A percentile compares a stretch with the other conserved stretches of the same genome.
These are phyloP conservation scores for Chrysopogon serrulatus DNA, from an alignment of 176 grass and related monocot genomes.

Conservation along the genomic window DNA sequence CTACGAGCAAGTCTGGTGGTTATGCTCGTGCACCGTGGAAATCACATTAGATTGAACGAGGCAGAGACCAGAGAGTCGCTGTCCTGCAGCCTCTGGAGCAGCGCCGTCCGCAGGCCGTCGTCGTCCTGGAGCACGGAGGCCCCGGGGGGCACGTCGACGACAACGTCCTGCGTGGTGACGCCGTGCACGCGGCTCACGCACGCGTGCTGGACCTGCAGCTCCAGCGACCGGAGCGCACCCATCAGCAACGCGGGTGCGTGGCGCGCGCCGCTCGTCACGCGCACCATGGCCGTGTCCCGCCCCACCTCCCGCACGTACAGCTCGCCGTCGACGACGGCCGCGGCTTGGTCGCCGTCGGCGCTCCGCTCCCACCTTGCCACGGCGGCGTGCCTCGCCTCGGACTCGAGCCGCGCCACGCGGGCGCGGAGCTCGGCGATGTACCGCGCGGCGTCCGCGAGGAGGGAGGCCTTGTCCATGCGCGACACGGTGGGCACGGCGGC, in stretches of 20 bases:
- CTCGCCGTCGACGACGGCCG: not conserved
- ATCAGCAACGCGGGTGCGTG: conserved; percentile 62
- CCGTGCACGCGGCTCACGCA: conserved; percentile 46
- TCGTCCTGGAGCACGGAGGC: conserved; percentile 17
- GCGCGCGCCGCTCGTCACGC: conserved; percentile 4
- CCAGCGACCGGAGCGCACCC: conserved; percentile 45
- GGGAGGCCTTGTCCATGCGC: conserved; percentile 86
- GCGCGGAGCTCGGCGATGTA: conserved; percentile 73
- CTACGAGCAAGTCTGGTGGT: not conserved
- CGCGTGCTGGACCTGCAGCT: conserved; percentile 53
- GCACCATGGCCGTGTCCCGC: conserved; percentile 29
- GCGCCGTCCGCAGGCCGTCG: conserved; percentile 29
- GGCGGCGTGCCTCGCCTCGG: conserved; percentile 30
- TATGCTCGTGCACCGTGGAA: not conserved
- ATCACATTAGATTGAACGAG: not conserved
- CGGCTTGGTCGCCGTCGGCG: not conserved
- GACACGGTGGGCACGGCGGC: conserved; percentile 74
- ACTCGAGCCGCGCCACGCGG: conserved; percentile 33
- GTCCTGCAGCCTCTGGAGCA: conserved; percentile 38
- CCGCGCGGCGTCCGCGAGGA: conserved; percentile 58
- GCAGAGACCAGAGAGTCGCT: not conserved
- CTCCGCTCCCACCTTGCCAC: conserved; percentile 6
- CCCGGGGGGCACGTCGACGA: conserved; percentile 37
- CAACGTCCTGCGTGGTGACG: conserved; percentile 49
- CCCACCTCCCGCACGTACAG: conserved; percentile 35